These are phyloP conservation scores for Fusarium sacchari DNA, from an alignment of 2,329 filamentous ascomycete genomes.

Conservation along the genomic window DNA sequence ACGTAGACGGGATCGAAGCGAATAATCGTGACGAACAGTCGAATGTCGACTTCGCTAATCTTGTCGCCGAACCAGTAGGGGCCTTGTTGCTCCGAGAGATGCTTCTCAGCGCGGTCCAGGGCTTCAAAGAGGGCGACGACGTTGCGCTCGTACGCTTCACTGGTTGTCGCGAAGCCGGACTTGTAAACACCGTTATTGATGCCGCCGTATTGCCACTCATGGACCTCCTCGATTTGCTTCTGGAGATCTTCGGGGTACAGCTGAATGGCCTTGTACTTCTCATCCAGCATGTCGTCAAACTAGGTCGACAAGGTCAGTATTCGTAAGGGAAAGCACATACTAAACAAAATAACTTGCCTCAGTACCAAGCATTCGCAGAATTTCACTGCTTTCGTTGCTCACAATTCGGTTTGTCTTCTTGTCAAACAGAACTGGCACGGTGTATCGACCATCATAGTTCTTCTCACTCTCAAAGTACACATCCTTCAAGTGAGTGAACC, in stretches of 20 bases:
- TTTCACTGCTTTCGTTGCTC: slow-evolving; percentile 92
- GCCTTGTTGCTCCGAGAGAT: slow-evolving; percentile 64
- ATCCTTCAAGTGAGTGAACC: slow-evolving; percentile 75
- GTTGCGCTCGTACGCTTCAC: slow-evolving; percentile 83
- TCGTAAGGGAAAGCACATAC: background rate
- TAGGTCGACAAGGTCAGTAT: slow-evolving; percentile 34
- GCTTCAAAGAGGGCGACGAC: slow-evolving; percentile 77
- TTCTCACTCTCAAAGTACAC: slow-evolving; percentile 82
- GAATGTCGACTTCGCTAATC: slow-evolving; percentile 84
- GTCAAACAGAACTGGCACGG: slow-evolving; percentile 88
- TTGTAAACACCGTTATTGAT: slow-evolving; percentile 80
- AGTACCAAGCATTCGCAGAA: slow-evolving; percentile 87
- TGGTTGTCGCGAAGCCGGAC: slow-evolving; percentile 85
- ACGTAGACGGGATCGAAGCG: slow-evolving; percentile 85
- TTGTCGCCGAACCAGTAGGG: slow-evolving; percentile 80
- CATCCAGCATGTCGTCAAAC: slow-evolving; percentile 77
- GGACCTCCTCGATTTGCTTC: slow-evolving; percentile 76
- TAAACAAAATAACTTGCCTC: slow-evolving; percentile 60
- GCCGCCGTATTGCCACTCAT: slow-evolving; percentile 81
- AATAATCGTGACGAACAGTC: slow-evolving; percentile 78
- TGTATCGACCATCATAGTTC: slow-evolving; percentile 82
- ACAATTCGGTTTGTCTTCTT: slow-evolving; percentile 80
- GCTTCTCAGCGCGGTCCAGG: slow-evolving; percentile 79
- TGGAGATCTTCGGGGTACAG: slow-evolving; percentile 75
- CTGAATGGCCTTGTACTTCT: slow-evolving; percentile 68